These are phyloP conservation scores for Trametes gibbosa DNA, from an alignment of 768 basidiomycete genomes.

Conservation along the genomic window DNA sequence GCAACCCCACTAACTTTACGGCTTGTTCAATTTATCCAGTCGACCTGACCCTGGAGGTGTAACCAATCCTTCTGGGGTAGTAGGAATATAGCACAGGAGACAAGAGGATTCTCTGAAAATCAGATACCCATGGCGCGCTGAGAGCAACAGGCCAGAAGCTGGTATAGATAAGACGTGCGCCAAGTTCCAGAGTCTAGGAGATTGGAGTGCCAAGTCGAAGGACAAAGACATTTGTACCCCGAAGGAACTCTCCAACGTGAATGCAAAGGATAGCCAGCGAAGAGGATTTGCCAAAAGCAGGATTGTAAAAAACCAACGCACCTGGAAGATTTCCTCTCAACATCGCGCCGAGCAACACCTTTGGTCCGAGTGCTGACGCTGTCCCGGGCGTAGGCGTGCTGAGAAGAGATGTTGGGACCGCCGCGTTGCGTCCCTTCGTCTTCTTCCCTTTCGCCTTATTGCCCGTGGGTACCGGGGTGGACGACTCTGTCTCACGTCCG, in stretches of 20 bases:
- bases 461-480: neutral
- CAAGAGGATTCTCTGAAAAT: too few species aligned
- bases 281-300: too few species aligned
- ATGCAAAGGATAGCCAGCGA: neutral
- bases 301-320: constrained; percentile 1
- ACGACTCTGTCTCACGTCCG: neutral
- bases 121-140: too few species aligned
- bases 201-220: too few species aligned
- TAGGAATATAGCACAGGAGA: too few species aligned
- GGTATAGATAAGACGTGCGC: too few species aligned
- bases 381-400: neutral
- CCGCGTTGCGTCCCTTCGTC: neutral
- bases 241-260: neutral
- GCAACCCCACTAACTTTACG: too few species aligned
- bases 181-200: too few species aligned
- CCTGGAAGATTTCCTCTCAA: neutral
- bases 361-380: neutral
- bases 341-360: neutral
- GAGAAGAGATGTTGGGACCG: neutral
- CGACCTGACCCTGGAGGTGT: too few species aligned
- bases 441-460: constrained; percentile 15
- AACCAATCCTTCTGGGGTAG: too few species aligned
- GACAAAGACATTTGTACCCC: neutral
- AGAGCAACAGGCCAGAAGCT: too few species aligned
- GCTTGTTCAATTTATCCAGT: too few species aligned